These are phyloP conservation scores for Xylaria sp. DNA, from an alignment of 2,329 filamentous ascomycete species.

Conservation along the genomic window DNA sequence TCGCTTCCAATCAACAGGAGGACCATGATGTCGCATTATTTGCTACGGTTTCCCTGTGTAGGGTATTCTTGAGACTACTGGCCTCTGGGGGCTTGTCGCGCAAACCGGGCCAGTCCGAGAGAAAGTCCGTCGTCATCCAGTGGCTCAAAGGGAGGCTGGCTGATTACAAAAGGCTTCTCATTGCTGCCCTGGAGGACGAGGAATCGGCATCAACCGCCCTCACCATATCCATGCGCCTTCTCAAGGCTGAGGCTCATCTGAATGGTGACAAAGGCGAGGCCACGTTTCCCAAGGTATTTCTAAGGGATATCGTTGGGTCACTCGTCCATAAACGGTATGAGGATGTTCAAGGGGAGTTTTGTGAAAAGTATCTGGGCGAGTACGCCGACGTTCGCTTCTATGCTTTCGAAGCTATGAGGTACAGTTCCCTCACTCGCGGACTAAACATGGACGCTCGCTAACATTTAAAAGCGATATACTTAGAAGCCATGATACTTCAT, in stretches of 20 bases:
- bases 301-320: conserved; percentile 71
- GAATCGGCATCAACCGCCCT: conserved; percentile 76
- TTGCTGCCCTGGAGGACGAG: conserved; percentile 71
- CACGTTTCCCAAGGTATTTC: conserved; percentile 75
- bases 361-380: conserved; percentile 80
- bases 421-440: conserved; percentile 42
- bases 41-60: conserved; percentile 83
- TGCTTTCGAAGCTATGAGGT: conserved; percentile 80
- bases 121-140: conserved; percentile 76
- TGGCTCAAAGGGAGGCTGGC: conserved; percentile 82
- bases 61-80: conserved; percentile 85
- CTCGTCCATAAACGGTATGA: conserved; percentile 70
- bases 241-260: conserved; percentile 81
- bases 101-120: conserved; percentile 73
- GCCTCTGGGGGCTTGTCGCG: conserved; percentile 76
- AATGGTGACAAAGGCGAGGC: conserved; percentile 70
- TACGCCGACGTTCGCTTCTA: conserved; percentile 88
- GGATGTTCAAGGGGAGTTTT: conserved; percentile 75
- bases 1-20: conserved; percentile 61
- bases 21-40: conserved; percentile 69
- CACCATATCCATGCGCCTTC: conserved; percentile 82
- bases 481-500: conserved; percentile 42
- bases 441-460: conserved; percentile 8
- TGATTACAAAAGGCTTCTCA: conserved; percentile 74
- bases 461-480: conserved; percentile 47